phyloP scores from a whole-genome alignment of 805 yeast species.

The Candida anglica region DNA sequence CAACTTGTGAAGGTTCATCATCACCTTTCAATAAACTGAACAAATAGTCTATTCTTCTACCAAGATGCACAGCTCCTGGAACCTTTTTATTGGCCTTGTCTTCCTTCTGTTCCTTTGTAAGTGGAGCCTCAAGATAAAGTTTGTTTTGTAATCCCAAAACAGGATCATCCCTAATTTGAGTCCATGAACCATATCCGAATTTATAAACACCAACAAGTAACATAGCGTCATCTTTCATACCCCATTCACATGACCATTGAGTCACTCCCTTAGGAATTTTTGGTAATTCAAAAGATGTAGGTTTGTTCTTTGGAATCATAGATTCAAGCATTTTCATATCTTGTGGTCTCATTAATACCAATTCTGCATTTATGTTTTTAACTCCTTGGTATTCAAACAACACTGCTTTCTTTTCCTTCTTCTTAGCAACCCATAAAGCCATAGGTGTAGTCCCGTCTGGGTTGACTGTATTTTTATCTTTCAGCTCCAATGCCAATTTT shows the following conservation, averaged over 20 bases:
- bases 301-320: conserved; percentile 50
- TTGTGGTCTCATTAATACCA: conserved; percentile 75
- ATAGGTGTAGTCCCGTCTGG: conserved; percentile 42
- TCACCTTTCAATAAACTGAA: conserved; percentile 66
- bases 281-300: conserved; percentile 56
- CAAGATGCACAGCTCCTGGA: conserved; percentile 90
- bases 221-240: conserved; percentile 76
- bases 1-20: conserved; percentile 24
- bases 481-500: conserved; percentile 54
- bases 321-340: conserved; percentile 69
- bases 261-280: conserved; percentile 72
- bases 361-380: conserved; percentile 86
- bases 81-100: conserved; percentile 54
- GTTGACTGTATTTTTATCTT: conserved; percentile 34
- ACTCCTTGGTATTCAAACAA: conserved; percentile 86
- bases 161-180: conserved; percentile 93
- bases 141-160: conserved; percentile 80
- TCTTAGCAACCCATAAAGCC: conserved; percentile 56
- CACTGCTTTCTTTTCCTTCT: conserved; percentile 85
- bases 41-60: conserved; percentile 87
- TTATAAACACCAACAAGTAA: conserved; percentile 81
- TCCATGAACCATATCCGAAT: conserved; percentile 97
- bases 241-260: conserved; percentile 93
- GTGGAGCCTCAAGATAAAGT: conserved; percentile 53
- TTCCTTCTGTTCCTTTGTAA: conserved; percentile 13